phyloP scores from a whole-genome alignment of 805 yeast genomes.

The Starmerella bacillaris region DNA sequence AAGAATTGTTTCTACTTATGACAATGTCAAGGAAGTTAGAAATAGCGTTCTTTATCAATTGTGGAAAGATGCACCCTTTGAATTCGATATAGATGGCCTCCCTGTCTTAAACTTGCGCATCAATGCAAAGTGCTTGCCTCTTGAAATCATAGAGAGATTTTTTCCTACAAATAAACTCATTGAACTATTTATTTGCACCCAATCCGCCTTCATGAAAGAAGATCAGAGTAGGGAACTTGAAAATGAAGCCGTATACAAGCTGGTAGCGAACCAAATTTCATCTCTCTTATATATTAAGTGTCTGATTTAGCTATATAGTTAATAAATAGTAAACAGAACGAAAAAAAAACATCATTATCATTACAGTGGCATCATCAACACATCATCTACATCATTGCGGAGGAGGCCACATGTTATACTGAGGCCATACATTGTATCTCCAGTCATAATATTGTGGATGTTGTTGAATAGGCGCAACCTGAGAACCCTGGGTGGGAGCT shows the following conservation, averaged over 20 bases:
- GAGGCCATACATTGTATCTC: constrained; percentile 2
- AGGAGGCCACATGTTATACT: constrained; percentile 7
- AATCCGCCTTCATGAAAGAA: not conserved
- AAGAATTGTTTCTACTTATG: too few species aligned
- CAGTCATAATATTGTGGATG: not conserved
- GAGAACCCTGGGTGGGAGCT: not conserved
- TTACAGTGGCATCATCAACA: too few species aligned
- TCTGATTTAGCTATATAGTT: too few species aligned
- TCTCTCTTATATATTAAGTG: too few species aligned
- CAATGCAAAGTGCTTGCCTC: too few species aligned
- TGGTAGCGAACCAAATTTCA: too few species aligned
- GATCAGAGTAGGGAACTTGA: too few species aligned
- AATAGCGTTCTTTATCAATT: too few species aligned
- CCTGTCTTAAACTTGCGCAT: not conserved
- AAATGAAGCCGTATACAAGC: too few species aligned
- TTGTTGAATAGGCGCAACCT: not conserved
- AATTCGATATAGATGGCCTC: not conserved
- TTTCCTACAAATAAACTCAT: not conserved
- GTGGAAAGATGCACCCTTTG: not conserved
- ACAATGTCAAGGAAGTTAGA: too few species aligned
- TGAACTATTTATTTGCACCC: not conserved
- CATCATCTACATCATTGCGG: constrained; percentile 1
- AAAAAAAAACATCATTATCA: too few species aligned
- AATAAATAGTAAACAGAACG: too few species aligned
- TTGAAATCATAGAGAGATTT: not conserved